These are phyloP conservation scores for Termitomyces sp. DNA, from an alignment of 768 basidiomycete genomes.

Conservation along the genomic window DNA sequence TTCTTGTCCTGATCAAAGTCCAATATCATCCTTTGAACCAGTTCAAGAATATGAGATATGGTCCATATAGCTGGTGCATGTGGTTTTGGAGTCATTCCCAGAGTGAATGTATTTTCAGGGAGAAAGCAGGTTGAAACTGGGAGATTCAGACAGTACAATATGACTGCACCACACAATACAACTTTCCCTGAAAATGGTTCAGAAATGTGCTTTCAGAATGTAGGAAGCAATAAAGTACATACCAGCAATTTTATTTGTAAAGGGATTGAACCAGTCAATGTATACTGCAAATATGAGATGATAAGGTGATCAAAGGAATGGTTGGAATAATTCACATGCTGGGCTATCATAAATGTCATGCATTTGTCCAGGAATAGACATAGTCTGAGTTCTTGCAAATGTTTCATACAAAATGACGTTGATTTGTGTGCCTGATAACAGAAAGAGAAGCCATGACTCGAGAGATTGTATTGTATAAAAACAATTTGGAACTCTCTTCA, in stretches of 20 bases:
- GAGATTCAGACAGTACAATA: conserved; percentile 6
- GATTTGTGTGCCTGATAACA: conserved; percentile 2
- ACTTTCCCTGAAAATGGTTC: neutral
- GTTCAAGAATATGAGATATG: conserved; percentile 3
- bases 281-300: conserved; percentile 1
- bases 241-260: conserved; percentile 4
- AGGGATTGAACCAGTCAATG: conserved; percentile 8
- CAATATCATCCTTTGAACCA: neutral
- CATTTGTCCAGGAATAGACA: conserved; percentile 1
- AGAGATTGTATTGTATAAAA: neutral
- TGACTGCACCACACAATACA: conserved; percentile 5
- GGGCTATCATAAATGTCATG: conserved; percentile 6
- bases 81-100: neutral
- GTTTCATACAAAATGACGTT: conserved; percentile 3
- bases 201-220: neutral
- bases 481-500: neutral
- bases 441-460: conserved; percentile 1
- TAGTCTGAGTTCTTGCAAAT: conserved; percentile 2
- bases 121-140: conserved; percentile 2
- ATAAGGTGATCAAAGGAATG: neutral
- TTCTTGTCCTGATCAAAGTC: neutral
- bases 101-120: conserved; percentile 1
- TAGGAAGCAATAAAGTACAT: neutral
- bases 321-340: neutral
- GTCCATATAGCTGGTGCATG: conserved; percentile 5